Percentiles rank a stretch among this genome's conserved stretches.
Conservation (phyloP, 2,329 filamentous ascomycete genomes). For the Xenosphaeropsis pyriputrescens region DNA sequence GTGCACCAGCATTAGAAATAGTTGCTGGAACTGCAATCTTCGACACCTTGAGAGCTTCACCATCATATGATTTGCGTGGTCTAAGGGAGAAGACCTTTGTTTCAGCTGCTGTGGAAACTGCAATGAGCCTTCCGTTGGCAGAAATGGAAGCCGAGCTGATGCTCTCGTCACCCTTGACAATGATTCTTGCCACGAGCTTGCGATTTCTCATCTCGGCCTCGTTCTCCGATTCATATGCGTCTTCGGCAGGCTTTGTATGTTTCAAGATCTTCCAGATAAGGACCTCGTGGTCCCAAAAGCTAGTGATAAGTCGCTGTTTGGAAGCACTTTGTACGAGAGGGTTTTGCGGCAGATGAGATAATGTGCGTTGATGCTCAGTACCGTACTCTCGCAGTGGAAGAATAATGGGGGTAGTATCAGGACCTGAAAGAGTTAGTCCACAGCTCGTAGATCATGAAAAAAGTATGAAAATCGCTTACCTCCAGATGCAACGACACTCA, state of each 20-base stretch:
- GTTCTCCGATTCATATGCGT: constrained; percentile 24
- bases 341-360: constrained; percentile 73
- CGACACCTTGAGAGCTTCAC: constrained; percentile 51
- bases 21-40: constrained; percentile 50
- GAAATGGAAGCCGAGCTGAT: constrained; percentile 66
- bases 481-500: constrained; percentile 85
- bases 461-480: constrained; percentile 35
- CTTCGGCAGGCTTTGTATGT: constrained; percentile 14
- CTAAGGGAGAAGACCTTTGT: constrained; percentile 66
- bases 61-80: constrained; percentile 31
- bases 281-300: constrained; percentile 86
- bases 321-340: constrained; percentile 60
- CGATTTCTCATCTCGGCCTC: constrained; percentile 29
- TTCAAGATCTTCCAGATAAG: constrained; percentile 57
- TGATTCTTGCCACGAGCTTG: constrained; percentile 54
- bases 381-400: constrained; percentile 65
- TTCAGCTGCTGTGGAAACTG: constrained; percentile 59
- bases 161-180: constrained; percentile 63
- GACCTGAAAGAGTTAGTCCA: constrained; percentile 38
- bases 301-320: constrained; percentile 61
- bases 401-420: constrained; percentile 73
- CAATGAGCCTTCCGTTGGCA: constrained; percentile 54
- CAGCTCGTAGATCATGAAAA: not conserved
- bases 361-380: constrained; percentile 64
- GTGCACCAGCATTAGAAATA: constrained; percentile 48